Conservation (phyloP, 2,329 filamentous ascomycete species). For the Cercospora sp. region DNA sequence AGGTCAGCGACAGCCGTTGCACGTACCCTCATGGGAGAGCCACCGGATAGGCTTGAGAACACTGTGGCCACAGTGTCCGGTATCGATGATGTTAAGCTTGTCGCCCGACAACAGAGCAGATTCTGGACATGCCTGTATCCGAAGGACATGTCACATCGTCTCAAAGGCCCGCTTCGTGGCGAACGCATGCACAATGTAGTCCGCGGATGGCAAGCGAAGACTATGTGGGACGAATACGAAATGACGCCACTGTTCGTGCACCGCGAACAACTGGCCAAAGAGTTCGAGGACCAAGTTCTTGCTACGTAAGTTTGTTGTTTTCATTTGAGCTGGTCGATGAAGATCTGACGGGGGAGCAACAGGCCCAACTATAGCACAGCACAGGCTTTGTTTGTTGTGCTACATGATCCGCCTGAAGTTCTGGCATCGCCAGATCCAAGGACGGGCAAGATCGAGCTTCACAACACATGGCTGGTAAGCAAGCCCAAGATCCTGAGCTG, state of each 20-base stretch:
- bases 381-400: constrained; percentile 68
- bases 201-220: constrained; percentile 70
- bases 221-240: constrained; percentile 68
- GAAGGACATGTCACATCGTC: constrained; percentile 47
- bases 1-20: constrained; percentile 89
- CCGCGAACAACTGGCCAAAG: constrained; percentile 53
- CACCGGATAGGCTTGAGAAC: constrained; percentile 63
- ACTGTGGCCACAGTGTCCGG: constrained; percentile 52
- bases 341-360: constrained; percentile 17
- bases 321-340: neutral
- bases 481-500: constrained; percentile 30
- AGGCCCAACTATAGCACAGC: constrained; percentile 68
- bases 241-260: constrained; percentile 83
- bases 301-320: constrained; percentile 33
- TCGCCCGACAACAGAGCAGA: constrained; percentile 59
- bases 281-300: constrained; percentile 36
- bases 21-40: constrained; percentile 90
- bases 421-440: constrained; percentile 46
- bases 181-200: constrained; percentile 77
- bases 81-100: constrained; percentile 58
- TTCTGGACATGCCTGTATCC: constrained; percentile 90
- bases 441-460: constrained; percentile 71
- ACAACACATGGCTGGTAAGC: constrained; percentile 86
- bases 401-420: constrained; percentile 67
- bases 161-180: constrained; percentile 44